phyloP scores from a whole-genome alignment of 495 filamentous ascomycete species.

The Aeminium ludgeri region DNA sequence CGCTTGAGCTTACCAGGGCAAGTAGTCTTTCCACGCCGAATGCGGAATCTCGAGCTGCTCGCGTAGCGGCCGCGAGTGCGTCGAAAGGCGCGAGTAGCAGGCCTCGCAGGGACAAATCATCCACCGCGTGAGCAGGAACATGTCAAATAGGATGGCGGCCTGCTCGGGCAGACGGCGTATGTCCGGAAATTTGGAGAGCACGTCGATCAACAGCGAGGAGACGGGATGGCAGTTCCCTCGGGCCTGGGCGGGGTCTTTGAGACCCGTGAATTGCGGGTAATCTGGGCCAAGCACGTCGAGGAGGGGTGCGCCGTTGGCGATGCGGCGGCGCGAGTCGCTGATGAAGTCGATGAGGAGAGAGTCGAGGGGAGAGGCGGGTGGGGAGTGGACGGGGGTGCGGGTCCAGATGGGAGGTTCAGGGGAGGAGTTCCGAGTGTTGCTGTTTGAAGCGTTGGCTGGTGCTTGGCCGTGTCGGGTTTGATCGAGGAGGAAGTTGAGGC shows the following conservation, averaged over 20 bases:
- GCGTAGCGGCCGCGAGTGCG: conserved; percentile 44
- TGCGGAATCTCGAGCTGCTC: conserved; percentile 46
- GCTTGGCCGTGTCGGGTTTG: conserved; percentile 3
- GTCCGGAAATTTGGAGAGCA: conserved; percentile 56
- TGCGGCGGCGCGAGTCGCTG: conserved; percentile 44
- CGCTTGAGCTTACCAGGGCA: conserved; percentile 38
- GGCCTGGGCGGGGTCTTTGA: conserved; percentile 30
- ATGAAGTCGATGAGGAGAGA: conserved; percentile 61
- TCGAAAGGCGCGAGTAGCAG: conserved; percentile 55
- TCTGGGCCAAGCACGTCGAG: conserved; percentile 50
- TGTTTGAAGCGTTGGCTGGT: background rate
- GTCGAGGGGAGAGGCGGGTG: conserved; percentile 57
- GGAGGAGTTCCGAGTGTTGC: no score
- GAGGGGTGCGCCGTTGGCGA: conserved; percentile 40
- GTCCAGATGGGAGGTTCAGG: conserved; percentile 22
- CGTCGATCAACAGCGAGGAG: conserved; percentile 68
- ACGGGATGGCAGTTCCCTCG: conserved; percentile 49
- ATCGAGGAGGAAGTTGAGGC: conserved; percentile 54
- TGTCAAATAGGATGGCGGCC: conserved; percentile 58
- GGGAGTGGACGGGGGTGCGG: conserved; percentile 3
- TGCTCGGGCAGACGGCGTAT: conserved; percentile 54
- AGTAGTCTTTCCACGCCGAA: conserved; percentile 61
- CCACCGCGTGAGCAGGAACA: conserved; percentile 78
- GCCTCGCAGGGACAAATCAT: conserved; percentile 54
- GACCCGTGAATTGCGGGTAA: conserved; percentile 39